phyloP scores from a whole-genome alignment of 768 basidiomycete genomes.

The Panellus pusillus region DNA sequence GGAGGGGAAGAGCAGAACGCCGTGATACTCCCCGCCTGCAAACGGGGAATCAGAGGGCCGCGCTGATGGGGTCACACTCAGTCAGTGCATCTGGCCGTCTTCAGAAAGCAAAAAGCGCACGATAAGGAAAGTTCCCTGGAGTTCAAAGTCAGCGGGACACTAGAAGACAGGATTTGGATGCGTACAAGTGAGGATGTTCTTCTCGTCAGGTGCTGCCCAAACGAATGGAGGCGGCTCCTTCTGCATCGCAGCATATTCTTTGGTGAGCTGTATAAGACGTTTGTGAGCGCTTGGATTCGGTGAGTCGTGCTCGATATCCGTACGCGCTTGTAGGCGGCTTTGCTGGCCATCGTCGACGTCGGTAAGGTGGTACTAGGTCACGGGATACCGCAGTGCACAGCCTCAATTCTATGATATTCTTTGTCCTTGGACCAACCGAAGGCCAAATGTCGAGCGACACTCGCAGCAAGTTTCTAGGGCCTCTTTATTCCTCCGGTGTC shows the following conservation, averaged over 20 bases:
- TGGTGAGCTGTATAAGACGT: conserved; percentile 54
- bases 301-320: conserved; percentile 14
- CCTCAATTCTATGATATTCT: neutral
- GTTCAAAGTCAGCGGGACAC: conserved; percentile 1
- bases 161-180: conserved; percentile 16
- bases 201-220: conserved; percentile 94
- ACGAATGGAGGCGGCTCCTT: conserved; percentile 93
- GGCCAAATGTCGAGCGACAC: neutral
- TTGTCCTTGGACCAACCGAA: too few relatives aligned
- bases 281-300: conserved; percentile 1
- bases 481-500: neutral
- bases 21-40: conserved; percentile 91
- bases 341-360: conserved; percentile 65
- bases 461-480: neutral
- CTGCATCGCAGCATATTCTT: conserved; percentile 93
- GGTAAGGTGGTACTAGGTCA: conserved; percentile 12
- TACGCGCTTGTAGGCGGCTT: conserved; percentile 86
- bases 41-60: conserved; percentile 91
- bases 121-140: conserved; percentile 92
- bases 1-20: conserved; percentile 85
- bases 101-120: conserved; percentile 43
- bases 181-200: conserved; percentile 95
- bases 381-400: neutral
- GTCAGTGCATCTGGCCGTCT: neutral
- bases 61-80: conserved; percentile 47